Conservation (phyloP, 1,284 basidiomycete species). For the Marasmius sp. region DNA sequence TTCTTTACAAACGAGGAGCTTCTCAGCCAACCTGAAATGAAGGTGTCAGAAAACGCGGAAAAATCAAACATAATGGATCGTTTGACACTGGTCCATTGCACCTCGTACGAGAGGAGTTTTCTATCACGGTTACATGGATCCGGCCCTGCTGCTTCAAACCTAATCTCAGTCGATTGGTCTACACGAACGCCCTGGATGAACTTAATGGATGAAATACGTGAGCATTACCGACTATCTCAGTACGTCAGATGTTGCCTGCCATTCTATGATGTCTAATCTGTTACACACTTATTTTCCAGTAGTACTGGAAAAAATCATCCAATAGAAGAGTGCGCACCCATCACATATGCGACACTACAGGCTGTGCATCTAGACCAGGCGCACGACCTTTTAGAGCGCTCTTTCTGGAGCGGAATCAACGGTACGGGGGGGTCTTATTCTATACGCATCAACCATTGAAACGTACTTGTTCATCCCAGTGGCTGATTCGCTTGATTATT, state of each 20-base stretch:
- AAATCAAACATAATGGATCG: slow-evolving; percentile 50
- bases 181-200: slow-evolving; percentile 68
- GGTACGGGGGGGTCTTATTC: slow-evolving; percentile 36
- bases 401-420: slow-evolving; percentile 75
- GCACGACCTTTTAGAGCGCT: slow-evolving; percentile 62
- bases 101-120: slow-evolving; percentile 63
- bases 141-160: slow-evolving; percentile 25
- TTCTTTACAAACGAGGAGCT: slow-evolving; percentile 20
- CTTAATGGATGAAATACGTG: slow-evolving; percentile 67
- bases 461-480: slow-evolving; percentile 4
- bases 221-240: slow-evolving; percentile 61
- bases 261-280: slow-evolving; percentile 8
- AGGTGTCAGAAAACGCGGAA: slow-evolving; percentile 20
- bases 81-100: slow-evolving; percentile 55
- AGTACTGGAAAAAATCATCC: slow-evolving; percentile 56
- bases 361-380: slow-evolving; percentile 63
- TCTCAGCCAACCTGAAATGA: slow-evolving; percentile 18
- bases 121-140: slow-evolving; percentile 56
- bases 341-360: slow-evolving; percentile 63
- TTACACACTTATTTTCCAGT: slow-evolving; percentile 5
- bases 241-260: slow-evolving; percentile 29
- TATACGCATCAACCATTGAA: background rate
- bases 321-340: slow-evolving; percentile 45
- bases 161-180: slow-evolving; percentile 70
- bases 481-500: slow-evolving; percentile 59